Percentiles rank a stretch among this genome's conserved stretches.
Conservation (phyloP, 164 flowering plant species). For the Aristolochia fimbriata region DNA sequence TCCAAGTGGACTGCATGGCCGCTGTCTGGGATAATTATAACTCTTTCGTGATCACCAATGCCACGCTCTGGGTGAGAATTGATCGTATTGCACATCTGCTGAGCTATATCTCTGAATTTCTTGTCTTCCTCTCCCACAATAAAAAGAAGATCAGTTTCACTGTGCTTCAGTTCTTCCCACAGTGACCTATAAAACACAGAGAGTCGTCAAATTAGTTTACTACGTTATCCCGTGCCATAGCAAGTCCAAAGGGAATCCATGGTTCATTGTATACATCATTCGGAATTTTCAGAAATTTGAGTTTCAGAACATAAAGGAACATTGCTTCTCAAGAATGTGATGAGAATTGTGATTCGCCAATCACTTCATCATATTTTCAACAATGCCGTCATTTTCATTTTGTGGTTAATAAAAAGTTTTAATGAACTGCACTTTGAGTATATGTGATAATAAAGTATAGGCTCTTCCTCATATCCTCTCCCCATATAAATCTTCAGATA, state of each 20-base stretch:
- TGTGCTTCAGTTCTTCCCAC: conserved; percentile 76
- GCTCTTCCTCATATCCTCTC: no score
- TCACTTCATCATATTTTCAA: no score
- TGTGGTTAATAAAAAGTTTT: no score
- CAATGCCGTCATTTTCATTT: no score
- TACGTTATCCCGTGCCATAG: neutral
- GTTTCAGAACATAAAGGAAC: neutral
- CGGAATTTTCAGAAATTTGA: neutral
- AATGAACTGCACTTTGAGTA: no score
- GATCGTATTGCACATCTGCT: conserved; percentile 36
- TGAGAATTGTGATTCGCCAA: neutral
- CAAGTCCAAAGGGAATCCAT: neutral
- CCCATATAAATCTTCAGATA: no score
- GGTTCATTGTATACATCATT: no score
- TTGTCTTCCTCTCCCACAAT: conserved; percentile 69
- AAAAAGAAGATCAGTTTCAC: conserved; percentile 43
- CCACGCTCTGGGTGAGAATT: conserved; percentile 2
- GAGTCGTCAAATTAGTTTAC: neutral
- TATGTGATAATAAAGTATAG: no score
- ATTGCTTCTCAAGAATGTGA: neutral
- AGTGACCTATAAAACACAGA: conserved; percentile 37
- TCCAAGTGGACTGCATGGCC: conserved; percentile 97
- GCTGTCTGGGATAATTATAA: conserved; percentile 40
- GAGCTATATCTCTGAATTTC: conserved; percentile 64
- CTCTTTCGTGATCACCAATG: conserved; percentile 16